Percentiles rank a stretch among this genome's conserved stretches.
Conservation (phyloP, 2,329 filamentous ascomycete species). For the Ascosphaera aggregata region DNA sequence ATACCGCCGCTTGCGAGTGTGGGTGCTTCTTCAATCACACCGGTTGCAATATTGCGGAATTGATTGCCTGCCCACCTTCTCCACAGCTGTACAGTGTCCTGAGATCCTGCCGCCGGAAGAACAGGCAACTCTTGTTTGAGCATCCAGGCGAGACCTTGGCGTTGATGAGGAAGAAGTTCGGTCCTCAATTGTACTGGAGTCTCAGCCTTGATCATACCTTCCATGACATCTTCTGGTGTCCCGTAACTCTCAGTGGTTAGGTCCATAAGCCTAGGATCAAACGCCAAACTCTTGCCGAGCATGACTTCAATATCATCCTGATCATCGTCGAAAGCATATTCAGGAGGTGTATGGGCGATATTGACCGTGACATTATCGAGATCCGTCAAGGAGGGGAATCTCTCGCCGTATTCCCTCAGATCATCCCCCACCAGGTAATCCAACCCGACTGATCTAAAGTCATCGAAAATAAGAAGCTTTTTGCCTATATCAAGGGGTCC, state of each 20-base stretch:
- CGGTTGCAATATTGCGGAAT: constrained; percentile 48
- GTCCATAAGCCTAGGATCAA: constrained; percentile 41
- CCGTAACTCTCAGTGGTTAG: constrained; percentile 48
- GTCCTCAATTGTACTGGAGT: constrained; percentile 44
- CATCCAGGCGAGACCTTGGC: constrained; percentile 62
- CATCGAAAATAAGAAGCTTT: too few species aligned
- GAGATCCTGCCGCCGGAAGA: constrained; percentile 33
- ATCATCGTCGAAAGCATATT: constrained; percentile 3
- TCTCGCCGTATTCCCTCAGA: constrained; percentile 39
- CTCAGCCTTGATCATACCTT: constrained; percentile 45
- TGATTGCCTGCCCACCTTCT: constrained; percentile 27
- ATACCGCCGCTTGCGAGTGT: constrained; percentile 63
- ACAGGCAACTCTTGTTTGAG: constrained; percentile 47
- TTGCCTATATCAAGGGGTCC: too few species aligned
- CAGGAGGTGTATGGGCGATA: too few species aligned
- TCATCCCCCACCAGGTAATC: too few species aligned
- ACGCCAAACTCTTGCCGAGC: constrained; percentile 38
- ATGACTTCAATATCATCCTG: constrained; percentile 36
- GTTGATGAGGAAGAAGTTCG: constrained; percentile 55
- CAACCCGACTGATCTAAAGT: too few species aligned
- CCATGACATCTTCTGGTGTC: constrained; percentile 44
- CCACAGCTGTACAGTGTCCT: constrained; percentile 56
- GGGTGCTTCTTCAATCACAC: constrained; percentile 33
- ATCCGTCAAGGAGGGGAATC: constrained; percentile 36
- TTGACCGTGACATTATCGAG: constrained; percentile 28